Evolutionary conservation across 78 protist genomes (phyloP), one percentile per base, ranked within the genome.

Genomic region (Dictyostelium intermedium): DNA sequence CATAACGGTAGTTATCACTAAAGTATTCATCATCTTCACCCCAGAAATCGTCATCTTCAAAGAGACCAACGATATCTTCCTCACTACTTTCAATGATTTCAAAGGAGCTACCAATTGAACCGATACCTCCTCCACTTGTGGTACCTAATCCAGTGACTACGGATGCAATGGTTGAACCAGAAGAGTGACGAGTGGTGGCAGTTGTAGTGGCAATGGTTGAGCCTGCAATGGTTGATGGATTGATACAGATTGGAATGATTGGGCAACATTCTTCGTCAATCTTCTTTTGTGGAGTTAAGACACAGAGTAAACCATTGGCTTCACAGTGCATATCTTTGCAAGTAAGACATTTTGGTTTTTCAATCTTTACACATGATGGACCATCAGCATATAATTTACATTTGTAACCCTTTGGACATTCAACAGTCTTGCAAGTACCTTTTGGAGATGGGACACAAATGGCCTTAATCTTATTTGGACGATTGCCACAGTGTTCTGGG

Each of bases 291-390:
- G 41, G 41, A 18, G 47, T 32, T 14, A 37, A 63, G 27, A 79
- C 82, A 79, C 93, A 87, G 34, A 61, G 78, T 53, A 79, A 32
- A 13, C 93, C 93, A 63, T 61, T 50, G 1, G 41, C 37, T 37
- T 47, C 85, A 63, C 93, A 87, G 23, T 77, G 43, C 86, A 82
- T 82, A 82, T 82, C 86, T 23, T 30, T 9, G 34, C 86, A 82
- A 10, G 76, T 82, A 14, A 82, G 50, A 60, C 86, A 82, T 56
- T 20, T 14, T 45, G 69, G 39, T 56, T 32, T 30, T 56, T 50
- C 14, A 56, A 11, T 47, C n/a, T 16, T 50, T 9, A 56, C 86
- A 60, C 86, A 82, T 47, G 27, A 4, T 35, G 60, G 69, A 56
- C 43, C 32, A 34, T 56, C 23, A 23, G 35, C 30, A 32, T 27